Evolutionary conservation across 352 stramenopile species (phyloP).

Genomic region (Albugo laibachii): DNA sequence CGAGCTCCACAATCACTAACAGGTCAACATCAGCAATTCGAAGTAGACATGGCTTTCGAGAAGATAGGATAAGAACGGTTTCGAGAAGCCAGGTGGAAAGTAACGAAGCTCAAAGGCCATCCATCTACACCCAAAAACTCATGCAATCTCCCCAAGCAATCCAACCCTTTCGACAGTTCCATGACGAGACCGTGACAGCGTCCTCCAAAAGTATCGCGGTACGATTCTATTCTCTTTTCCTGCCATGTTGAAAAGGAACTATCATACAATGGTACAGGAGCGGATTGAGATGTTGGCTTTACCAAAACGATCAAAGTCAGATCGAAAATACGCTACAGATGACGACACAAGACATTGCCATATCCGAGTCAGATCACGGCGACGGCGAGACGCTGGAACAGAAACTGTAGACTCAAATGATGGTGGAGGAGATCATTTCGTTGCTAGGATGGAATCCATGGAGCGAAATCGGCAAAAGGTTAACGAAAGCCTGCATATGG

Average conservation of each 20-base stretch:
- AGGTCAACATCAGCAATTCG: too few relatives aligned
- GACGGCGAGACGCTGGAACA: conserved; percentile 8
- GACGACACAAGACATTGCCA: conserved; percentile 58
- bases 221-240: neutral
- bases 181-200: too few relatives aligned
- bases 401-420: conserved; percentile 12
- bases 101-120: too few relatives aligned
- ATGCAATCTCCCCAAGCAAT: neutral
- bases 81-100: too few relatives aligned
- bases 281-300: conserved; percentile 35
- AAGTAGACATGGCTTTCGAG: too few relatives aligned
- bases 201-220: too few relatives aligned
- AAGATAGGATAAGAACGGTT: too few relatives aligned
- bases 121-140: too few relatives aligned
- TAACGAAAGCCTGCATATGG: neutral
- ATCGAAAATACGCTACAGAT: conserved; percentile 37
- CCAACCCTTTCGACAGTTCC: neutral
- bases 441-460: conserved; percentile 55
- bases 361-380: conserved; percentile 20
- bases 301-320: conserved; percentile 18
- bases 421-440: conserved; percentile 26
- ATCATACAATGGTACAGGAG: conserved; percentile 15
- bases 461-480: conserved; percentile 67
- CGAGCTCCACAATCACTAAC: too few relatives aligned
- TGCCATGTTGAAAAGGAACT: too few relatives aligned